Percentiles rank a stretch among this genome's conserved stretches.
Conservation (phyloP, 352 stramenopile species). For the Thalassiosira sp. region DNA sequence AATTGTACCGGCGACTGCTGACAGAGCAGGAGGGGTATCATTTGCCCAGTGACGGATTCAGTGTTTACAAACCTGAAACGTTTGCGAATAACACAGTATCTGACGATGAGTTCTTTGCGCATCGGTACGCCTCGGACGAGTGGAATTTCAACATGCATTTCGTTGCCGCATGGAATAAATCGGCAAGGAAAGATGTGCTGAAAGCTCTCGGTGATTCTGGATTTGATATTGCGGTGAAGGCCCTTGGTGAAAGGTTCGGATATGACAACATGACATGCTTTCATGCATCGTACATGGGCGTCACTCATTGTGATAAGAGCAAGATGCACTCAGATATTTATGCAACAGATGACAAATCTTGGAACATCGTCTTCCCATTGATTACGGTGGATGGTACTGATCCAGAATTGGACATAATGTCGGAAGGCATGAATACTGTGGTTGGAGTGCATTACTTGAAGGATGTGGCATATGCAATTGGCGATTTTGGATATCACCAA, state of each 20-base stretch:
- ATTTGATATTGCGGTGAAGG: conserved; percentile 53
- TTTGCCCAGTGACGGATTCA: conserved; percentile 42
- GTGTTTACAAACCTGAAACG: conserved; percentile 24
- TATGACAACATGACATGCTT: conserved; percentile 58
- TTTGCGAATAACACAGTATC: conserved; percentile 20
- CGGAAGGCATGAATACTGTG: conserved; percentile 49
- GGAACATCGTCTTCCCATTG: conserved; percentile 62
- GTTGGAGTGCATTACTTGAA: conserved; percentile 56
- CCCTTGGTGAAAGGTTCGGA: conserved; percentile 52
- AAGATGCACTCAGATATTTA: conserved; percentile 60
- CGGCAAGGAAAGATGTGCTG: conserved; percentile 32
- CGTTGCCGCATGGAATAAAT: conserved; percentile 44
- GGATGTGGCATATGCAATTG: conserved; percentile 54
- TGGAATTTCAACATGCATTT: conserved; percentile 67
- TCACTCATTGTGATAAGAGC: conserved; percentile 48
- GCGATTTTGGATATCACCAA: conserved; percentile 59
- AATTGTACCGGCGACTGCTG: conserved; percentile 46
- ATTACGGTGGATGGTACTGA: conserved; percentile 48
- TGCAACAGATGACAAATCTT: conserved; percentile 47
- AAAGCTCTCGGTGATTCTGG: conserved; percentile 40
- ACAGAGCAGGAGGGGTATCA: conserved; percentile 39
- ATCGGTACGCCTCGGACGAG: conserved; percentile 30
- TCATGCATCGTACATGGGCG: conserved; percentile 59
- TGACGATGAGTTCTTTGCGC: conserved; percentile 47
- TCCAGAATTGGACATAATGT: conserved; percentile 54